Percentiles rank a stretch among this genome's conserved stretches.
These are phyloP conservation scores for Eucalyptus melliodora DNA, from an alignment of 345 rosid genomes.

Conservation along the genomic window DNA sequence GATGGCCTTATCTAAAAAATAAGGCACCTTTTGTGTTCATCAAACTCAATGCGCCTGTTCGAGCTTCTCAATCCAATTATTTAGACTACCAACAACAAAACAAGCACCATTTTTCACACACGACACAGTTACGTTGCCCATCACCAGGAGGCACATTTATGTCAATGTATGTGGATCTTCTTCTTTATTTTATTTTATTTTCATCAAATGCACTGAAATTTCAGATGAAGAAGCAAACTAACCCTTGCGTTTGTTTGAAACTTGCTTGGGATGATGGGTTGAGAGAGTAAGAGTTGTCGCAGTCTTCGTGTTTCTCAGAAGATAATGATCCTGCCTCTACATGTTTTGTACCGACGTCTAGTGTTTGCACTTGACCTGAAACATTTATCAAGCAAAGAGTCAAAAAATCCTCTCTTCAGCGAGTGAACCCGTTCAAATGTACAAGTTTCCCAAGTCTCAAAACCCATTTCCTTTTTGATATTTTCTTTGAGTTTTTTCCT, in stretches of 20 bases:
- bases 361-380: neutral
- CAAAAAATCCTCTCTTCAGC: neutral
- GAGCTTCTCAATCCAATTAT: neutral
- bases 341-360: constrained; percentile 8
- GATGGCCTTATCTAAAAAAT: neutral
- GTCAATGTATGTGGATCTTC: neutral
- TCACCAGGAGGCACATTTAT: neutral
- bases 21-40: neutral
- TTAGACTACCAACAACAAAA: neutral
- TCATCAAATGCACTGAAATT: neutral
- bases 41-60: neutral
- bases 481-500: neutral
- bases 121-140: neutral
- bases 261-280: neutral
- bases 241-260: constrained; percentile 2
- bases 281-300: neutral
- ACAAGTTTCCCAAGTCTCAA: neutral
- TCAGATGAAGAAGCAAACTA: neutral
- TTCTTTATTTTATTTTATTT: neutral
- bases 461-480: neutral
- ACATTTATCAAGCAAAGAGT: neutral
- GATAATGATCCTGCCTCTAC: constrained; percentile 5
- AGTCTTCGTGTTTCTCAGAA: neutral
- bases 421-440: neutral
- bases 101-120: neutral